Conservation (phyloP, 2,329 filamentous ascomycete species). For the Monosporascus sp. region DNA sequence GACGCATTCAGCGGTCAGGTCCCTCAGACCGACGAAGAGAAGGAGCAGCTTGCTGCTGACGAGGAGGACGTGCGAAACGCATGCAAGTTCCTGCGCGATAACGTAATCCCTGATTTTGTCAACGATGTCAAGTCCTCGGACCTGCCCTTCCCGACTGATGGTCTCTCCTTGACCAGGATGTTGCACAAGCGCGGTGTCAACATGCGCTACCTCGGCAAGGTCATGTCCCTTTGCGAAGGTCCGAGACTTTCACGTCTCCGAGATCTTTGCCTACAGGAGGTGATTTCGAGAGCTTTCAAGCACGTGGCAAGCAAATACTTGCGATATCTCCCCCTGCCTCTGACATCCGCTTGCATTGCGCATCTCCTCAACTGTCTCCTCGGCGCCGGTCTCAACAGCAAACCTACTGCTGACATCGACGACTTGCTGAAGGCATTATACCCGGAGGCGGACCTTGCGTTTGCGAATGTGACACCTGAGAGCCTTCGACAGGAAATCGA, state of each 20-base stretch:
- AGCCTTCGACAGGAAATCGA: slow-evolving; percentile 64
- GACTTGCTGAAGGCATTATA: slow-evolving; percentile 70
- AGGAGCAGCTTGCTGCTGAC: slow-evolving; percentile 73
- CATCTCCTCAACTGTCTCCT: slow-evolving; percentile 94
- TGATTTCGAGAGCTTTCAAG: slow-evolving; percentile 94
- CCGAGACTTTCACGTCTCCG: slow-evolving; percentile 71
- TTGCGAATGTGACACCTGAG: slow-evolving; percentile 72
- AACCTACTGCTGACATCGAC: slow-evolving; percentile 74
- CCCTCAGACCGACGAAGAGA: slow-evolving; percentile 87
- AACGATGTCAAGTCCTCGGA: slow-evolving; percentile 87
- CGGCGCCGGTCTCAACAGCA: slow-evolving; percentile 68
- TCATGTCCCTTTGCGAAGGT: slow-evolving; percentile 66
- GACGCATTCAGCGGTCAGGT: slow-evolving; percentile 92
- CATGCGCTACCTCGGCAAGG: slow-evolving; percentile 85
- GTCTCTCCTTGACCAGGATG: slow-evolving; percentile 79
- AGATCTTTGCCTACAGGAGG: slow-evolving; percentile 79
- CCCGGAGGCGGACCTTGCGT: slow-evolving; percentile 74
- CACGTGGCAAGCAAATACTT: slow-evolving; percentile 78
- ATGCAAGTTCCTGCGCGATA: slow-evolving; percentile 69
- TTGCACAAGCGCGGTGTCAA: slow-evolving; percentile 98
- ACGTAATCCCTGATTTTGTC: slow-evolving; percentile 78
- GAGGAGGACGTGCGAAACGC: slow-evolving; percentile 84
- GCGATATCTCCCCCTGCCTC: slow-evolving; percentile 70
- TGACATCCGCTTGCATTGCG: slow-evolving; percentile 73
- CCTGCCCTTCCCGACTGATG: slow-evolving; percentile 97